Conservation (phyloP, 495 filamentous ascomycete genomes). For the Terfezia boudieri region DNA sequence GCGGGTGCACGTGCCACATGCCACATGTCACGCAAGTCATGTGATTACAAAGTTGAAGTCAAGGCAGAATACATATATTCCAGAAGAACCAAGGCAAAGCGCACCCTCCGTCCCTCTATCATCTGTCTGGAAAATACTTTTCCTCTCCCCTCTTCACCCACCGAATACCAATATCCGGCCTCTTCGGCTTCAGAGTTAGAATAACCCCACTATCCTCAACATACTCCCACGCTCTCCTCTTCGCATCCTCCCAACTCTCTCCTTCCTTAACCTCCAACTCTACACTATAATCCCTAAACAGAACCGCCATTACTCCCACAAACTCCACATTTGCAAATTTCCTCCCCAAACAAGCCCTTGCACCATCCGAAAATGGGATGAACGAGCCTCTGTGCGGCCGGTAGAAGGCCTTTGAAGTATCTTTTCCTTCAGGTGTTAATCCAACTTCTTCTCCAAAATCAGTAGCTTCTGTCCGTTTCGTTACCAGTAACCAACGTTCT, state of each 20-base stretch:
- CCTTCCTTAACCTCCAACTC: slow-evolving; percentile 41
- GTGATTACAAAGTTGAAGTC: no score
- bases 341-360: slow-evolving; percentile 42
- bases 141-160: not conserved
- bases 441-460: no score
- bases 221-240: not conserved
- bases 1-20: no score
- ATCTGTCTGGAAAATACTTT: no score
- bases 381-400: slow-evolving; percentile 1
- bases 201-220: not conserved
- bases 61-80: no score
- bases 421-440: no score
- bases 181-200: not conserved
- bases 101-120: no score
- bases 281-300: slow-evolving; percentile 41
- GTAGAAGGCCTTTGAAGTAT: no score
- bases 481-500: no score
- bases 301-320: slow-evolving; percentile 39
- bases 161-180: not conserved
- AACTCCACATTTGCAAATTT: slow-evolving; percentile 62
- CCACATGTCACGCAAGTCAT: no score
- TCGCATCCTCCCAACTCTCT: slow-evolving; percentile 9
- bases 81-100: no score
- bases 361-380: slow-evolving; percentile 52
- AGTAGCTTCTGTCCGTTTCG: no score